Evolutionary conservation across 371 early-diverging fungal species (phyloP).

Genomic region (Rhizopus stolonifer): DNA sequence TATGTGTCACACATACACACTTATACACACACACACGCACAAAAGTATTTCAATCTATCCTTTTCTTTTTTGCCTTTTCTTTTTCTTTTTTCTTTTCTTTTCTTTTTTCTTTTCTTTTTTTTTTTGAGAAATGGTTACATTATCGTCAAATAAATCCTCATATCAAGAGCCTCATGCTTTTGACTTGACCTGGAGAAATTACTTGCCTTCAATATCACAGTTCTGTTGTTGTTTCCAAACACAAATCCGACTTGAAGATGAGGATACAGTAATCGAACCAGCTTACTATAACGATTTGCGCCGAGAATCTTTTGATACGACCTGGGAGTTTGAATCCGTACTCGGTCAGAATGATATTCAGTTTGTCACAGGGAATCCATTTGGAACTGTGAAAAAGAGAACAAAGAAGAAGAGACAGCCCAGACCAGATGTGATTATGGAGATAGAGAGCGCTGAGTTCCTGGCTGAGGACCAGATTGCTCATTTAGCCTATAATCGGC

Average conservation of each 20-base stretch:
- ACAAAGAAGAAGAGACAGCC: constrained; percentile 10
- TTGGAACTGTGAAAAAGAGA: constrained; percentile 30
- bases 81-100: neutral
- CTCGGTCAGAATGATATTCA: constrained; percentile 12
- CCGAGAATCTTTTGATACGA: too few relatives aligned
- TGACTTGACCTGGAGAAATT: constrained; percentile 51
- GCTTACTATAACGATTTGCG: constrained; percentile 30
- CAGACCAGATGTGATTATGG: constrained; percentile 18
- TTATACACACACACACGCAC: too few relatives aligned
- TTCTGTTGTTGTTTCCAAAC: constrained; percentile 18
- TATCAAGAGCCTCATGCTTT: constrained; percentile 15
- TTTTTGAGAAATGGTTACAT: neutral
- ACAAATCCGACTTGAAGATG: constrained; percentile 35
- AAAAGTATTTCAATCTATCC: neutral
- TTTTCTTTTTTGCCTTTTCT: neutral
- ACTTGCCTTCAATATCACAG: constrained; percentile 37
- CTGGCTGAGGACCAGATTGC: constrained; percentile 46
- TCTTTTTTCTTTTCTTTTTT: neutral
- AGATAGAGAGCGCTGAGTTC: constrained; percentile 37
- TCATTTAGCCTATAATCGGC: constrained; percentile 23
- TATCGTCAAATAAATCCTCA: neutral
- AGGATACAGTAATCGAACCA: constrained; percentile 25
- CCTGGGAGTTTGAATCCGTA: constrained; percentile 34
- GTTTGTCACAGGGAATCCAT: constrained; percentile 44
- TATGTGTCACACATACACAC: too few relatives aligned